Base-by-base conservation (phyloP, 164 flowering plant genomes). In the Protea cynaroides region DNA sequence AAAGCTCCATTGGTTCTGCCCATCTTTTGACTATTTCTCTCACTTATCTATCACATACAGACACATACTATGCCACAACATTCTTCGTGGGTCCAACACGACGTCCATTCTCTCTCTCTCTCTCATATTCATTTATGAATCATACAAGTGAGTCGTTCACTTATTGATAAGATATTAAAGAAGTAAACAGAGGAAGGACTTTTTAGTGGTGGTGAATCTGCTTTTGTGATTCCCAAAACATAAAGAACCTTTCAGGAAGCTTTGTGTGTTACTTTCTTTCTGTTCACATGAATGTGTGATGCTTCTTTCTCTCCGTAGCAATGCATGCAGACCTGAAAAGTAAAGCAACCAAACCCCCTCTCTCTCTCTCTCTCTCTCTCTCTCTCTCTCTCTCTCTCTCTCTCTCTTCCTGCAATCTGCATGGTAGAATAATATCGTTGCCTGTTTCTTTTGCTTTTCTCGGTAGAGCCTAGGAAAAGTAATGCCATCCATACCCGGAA, bases 1-100 rank as follows among this genome's bases (percentile, higher is more conserved):
- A 78, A 78, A 69, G 75, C 84, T 79, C 82, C 86, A 72, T 43
- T 71, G 72, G 77, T 83, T 83, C 77, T 78, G 81, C 73, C 74
- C 62, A 65, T 54, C 73, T 71, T 74, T 78, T 75, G 75, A 71
- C 75, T 61, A 76, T 64, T 46, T 67, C 63, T 63, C 53, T 49
- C 61, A 21, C 59, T 25, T 63, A 37, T 54, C 62, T 62, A 29
- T 29, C 34, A 29, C 4, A 29, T 4, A 29, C 34, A 29, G 34
- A 29, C 34, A 29, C 34, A 29, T 29, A 29, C 34, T 29, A 29
- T 29, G 34, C 34, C 34, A 1, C 77, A 69, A 74, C 76, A 77
- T 81, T 74, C 76, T 72, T 47, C 50, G 49, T 61, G 76, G 79
- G 34, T 29, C 34, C 34, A 29, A 29, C 34, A 4, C 4, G 1